Conservation (phyloP, 768 basidiomycete genomes). For the Pleurotus giganteus region DNA sequence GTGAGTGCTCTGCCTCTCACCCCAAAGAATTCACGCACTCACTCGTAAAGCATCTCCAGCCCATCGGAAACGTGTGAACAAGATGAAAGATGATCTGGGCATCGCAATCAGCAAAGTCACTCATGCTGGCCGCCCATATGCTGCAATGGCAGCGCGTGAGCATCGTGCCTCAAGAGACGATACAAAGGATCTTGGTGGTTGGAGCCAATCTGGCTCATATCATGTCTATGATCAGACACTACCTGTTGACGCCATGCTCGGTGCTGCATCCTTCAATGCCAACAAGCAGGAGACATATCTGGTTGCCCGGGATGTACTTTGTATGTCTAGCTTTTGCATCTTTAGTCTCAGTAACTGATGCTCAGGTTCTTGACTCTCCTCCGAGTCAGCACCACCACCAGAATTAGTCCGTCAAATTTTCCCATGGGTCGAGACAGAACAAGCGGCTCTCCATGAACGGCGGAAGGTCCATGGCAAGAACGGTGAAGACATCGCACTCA, state of each 20-base stretch:
- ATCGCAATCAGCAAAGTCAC: conserved; percentile 27
- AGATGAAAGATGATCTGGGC: conserved; percentile 20
- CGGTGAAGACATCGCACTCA: conserved; percentile 23
- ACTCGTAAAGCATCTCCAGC: conserved; percentile 15
- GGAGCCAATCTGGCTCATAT: conserved; percentile 26
- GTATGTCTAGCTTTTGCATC: conserved; percentile 16
- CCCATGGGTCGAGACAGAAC: conserved; percentile 25
- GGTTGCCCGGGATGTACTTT: conserved; percentile 18
- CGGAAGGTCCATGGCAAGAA: background rate
- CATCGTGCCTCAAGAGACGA: conserved; percentile 24
- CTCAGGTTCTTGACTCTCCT: background rate
- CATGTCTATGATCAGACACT: conserved; percentile 27
- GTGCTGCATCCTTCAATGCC: conserved; percentile 28
- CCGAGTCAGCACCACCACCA: conserved; percentile 19
- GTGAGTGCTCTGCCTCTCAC: conserved; percentile 19
- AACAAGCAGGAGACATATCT: conserved; percentile 23
- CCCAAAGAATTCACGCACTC: background rate
- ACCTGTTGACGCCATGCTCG: conserved; percentile 27
- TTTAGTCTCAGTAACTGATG: background rate
- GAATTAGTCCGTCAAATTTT: conserved; percentile 18
- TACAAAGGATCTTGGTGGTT: conserved; percentile 30
- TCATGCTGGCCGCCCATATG: conserved; percentile 25
- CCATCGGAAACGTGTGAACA: conserved; percentile 23
- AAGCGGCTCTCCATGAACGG: conserved; percentile 10
- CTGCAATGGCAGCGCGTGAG: conserved; percentile 24